phyloP scores from a whole-genome alignment of 139 green algal genomes.

The Micractinium conductrix region DNA sequence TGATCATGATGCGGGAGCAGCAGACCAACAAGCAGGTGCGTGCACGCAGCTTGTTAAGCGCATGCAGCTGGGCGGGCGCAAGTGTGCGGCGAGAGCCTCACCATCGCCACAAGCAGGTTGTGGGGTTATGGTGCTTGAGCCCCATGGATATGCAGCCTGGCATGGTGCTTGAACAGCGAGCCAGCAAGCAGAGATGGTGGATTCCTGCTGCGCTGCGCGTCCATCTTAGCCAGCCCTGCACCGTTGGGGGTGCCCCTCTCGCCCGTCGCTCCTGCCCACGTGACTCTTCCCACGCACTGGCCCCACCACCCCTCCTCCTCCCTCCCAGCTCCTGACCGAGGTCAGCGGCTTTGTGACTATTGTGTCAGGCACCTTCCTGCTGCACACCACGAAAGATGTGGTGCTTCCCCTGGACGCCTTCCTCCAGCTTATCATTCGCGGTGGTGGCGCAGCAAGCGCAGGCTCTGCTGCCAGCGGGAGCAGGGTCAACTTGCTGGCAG shows the following conservation, averaged over 20 bases:
- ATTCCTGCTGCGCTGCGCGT: too few relatives aligned
- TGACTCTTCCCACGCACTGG: neutral
- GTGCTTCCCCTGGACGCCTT: conserved; percentile 50
- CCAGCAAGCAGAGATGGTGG: too few relatives aligned
- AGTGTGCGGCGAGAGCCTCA: too few relatives aligned
- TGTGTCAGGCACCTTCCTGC: conserved; percentile 90
- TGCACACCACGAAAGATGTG: conserved; percentile 91
- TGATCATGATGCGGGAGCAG: conserved; percentile 80
- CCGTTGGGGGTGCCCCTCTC: too few relatives aligned
- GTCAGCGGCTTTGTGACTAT: conserved; percentile 95
- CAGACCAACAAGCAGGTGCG: conserved; percentile 56
- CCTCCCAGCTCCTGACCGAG: conserved; percentile 77
- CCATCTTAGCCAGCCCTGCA: too few relatives aligned
- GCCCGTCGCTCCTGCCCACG: too few relatives aligned
- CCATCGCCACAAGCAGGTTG: too few relatives aligned
- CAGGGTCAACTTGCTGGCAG: too few relatives aligned
- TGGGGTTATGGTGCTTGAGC: neutral
- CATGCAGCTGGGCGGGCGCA: neutral
- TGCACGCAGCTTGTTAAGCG: neutral
- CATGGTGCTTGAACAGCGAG: too few relatives aligned
- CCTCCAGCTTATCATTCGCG: conserved; percentile 8
- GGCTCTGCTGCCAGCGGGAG: neutral
- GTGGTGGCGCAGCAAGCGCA: neutral
- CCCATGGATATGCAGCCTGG: too few relatives aligned
- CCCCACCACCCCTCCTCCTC: neutral